A percentile compares a stretch with the other conserved stretches of the same genome.
These are phyloP conservation scores for Colletotrichum endophyticum DNA, from an alignment of 2,329 filamentous ascomycete genomes.

Conservation along the genomic window DNA sequence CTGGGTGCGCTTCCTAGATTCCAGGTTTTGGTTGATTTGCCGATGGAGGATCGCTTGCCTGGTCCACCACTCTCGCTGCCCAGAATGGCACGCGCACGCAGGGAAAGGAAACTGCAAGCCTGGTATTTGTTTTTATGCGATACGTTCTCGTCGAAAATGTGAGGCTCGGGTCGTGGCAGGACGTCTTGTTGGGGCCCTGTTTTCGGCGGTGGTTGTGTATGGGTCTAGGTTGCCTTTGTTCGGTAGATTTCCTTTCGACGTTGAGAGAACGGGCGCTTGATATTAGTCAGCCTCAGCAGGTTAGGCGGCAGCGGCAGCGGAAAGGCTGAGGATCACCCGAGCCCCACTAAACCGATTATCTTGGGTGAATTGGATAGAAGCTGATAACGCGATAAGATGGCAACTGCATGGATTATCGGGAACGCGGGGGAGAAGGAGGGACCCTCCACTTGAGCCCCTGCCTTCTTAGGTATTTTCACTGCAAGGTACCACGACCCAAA, in stretches of 20 bases:
- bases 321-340: constrained; percentile 13
- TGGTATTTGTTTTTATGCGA: neutral
- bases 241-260: constrained; percentile 31
- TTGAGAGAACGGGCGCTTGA: constrained; percentile 19
- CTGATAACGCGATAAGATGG: neutral
- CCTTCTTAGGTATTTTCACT: neutral
- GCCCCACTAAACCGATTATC: neutral
- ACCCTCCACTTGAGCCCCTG: neutral
- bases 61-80: constrained; percentile 12
- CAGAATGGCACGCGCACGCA: constrained; percentile 1
- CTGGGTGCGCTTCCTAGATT: neutral
- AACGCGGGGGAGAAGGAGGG: constrained; percentile 5
- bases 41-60: neutral
- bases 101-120: neutral
- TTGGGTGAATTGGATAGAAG: neutral
- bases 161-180: neutral
- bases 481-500: neutral
- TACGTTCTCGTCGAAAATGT: neutral
- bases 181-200: constrained; percentile 21
- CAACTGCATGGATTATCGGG: neutral
- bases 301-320: neutral
- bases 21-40: neutral
- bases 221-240: constrained; percentile 40
- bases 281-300: constrained; percentile 22
- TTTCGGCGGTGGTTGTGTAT: constrained; percentile 37